Evolutionary conservation across 2,329 filamentous ascomycete species (phyloP).

Genomic region (Fusarium sp.): DNA sequence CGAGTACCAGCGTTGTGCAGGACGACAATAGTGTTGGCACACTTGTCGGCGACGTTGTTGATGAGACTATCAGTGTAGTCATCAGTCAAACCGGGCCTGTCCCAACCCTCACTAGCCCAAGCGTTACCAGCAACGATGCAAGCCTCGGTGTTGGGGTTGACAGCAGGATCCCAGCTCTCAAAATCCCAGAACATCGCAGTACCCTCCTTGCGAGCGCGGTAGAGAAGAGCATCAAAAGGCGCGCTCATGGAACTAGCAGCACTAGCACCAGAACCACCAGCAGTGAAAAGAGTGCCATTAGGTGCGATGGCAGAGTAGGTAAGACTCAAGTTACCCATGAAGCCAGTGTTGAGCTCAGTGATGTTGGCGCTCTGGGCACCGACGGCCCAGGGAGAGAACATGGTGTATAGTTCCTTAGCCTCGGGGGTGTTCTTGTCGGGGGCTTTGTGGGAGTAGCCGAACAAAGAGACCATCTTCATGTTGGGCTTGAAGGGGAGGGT

Average conservation of each 20-base stretch:
- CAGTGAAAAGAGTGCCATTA: slow-evolving; percentile 3
- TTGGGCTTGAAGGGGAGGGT: not conserved
- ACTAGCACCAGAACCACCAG: slow-evolving; percentile 12
- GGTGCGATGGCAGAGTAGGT: slow-evolving; percentile 5
- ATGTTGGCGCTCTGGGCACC: slow-evolving; percentile 11
- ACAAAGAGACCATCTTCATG: slow-evolving; percentile 13
- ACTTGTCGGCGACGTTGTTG: slow-evolving; percentile 67
- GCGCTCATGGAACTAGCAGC: not conserved
- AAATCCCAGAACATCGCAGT: slow-evolving; percentile 15
- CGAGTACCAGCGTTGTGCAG: slow-evolving; percentile 72
- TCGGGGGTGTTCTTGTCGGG: slow-evolving; percentile 14
- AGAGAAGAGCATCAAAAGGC: not conserved
- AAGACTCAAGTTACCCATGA: slow-evolving; percentile 2
- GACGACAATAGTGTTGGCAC: slow-evolving; percentile 71
- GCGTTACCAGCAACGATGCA: slow-evolving; percentile 86
- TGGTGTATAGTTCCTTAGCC: not conserved
- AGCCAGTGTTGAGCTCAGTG: slow-evolving; percentile 2
- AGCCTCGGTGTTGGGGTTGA: slow-evolving; percentile 56
- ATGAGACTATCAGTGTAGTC: slow-evolving; percentile 72
- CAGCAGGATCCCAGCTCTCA: slow-evolving; percentile 2
- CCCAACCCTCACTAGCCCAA: slow-evolving; percentile 81
- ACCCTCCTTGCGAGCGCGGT: not conserved
- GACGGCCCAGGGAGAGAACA: not conserved
- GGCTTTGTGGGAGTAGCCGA: slow-evolving; percentile 11
- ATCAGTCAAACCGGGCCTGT: slow-evolving; percentile 73